phyloP scores from a whole-genome alignment of 345 rosid genomes.

The Boechera stricta region DNA sequence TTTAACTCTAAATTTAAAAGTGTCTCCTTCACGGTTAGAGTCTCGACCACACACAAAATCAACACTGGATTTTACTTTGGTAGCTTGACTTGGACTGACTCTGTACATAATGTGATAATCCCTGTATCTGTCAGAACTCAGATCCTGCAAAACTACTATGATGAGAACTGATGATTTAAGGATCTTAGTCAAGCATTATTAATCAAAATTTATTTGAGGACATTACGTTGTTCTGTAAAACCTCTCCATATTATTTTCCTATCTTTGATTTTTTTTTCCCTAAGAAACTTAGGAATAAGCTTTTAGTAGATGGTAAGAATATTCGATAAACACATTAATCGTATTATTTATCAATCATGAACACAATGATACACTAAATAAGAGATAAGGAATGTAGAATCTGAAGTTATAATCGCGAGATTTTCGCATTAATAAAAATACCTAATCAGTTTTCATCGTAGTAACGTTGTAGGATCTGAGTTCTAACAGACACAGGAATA shows the following conservation, averaged over 20 bases:
- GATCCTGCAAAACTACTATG: slow-evolving; percentile 10
- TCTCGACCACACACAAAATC: slow-evolving; percentile 41
- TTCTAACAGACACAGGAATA: slow-evolving; percentile 55
- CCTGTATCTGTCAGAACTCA: slow-evolving; percentile 51
- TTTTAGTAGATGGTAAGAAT: not conserved
- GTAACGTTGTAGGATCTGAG: slow-evolving; percentile 39
- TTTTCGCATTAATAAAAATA: not conserved
- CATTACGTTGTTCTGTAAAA: too few relatives aligned
- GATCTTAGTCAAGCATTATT: not conserved
- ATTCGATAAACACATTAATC: not conserved
- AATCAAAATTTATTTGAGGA: not conserved
- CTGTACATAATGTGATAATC: slow-evolving; percentile 41
- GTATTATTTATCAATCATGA: not conserved
- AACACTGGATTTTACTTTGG: slow-evolving; percentile 53
- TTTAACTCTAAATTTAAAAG: slow-evolving; percentile 33
- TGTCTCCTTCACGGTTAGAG: slow-evolving; percentile 34
- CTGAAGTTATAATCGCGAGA: not conserved
- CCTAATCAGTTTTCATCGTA: slow-evolving; percentile 40
- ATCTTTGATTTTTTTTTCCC: not conserved
- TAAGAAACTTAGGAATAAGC: not conserved
- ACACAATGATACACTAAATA: not conserved
- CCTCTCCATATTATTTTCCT: not conserved
- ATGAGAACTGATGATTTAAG: not conserved
- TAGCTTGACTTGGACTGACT: slow-evolving; percentile 48
- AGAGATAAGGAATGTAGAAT: not conserved